Percentiles rank a stretch among this genome's conserved stretches.
phyloP scores from a whole-genome alignment of 768 basidiomycete genomes.

The Dacryopinax spathularia region DNA sequence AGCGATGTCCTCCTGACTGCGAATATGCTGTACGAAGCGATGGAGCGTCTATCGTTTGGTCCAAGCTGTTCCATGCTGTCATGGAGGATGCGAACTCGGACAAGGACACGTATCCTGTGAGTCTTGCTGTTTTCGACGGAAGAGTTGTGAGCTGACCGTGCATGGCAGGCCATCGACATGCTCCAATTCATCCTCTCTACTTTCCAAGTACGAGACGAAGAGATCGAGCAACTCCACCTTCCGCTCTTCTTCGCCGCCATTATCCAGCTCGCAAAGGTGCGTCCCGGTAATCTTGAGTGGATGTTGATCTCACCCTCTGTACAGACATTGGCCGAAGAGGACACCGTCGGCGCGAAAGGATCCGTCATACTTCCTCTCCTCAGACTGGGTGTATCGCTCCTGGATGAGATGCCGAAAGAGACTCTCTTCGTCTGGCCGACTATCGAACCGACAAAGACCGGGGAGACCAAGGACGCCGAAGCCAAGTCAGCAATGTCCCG shows the following conservation, averaged over 20 bases:
- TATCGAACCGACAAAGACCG: neutral
- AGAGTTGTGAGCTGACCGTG: neutral
- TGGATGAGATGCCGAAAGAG: neutral
- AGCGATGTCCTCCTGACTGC: constrained; percentile 64
- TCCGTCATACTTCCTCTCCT: neutral
- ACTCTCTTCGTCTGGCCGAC: neutral
- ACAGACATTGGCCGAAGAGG: neutral
- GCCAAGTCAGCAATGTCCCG: neutral
- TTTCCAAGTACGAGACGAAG: constrained; percentile 74
- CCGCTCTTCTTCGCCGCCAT: constrained; percentile 64
- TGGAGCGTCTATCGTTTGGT: constrained; percentile 81
- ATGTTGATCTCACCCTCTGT: neutral
- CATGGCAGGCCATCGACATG: constrained; percentile 46
- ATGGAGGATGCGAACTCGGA: constrained; percentile 10
- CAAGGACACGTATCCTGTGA: neutral
- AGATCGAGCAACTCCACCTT: constrained; percentile 63
- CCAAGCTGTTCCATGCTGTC: constrained; percentile 39
- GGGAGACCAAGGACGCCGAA: neutral
- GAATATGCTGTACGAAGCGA: constrained; percentile 78
- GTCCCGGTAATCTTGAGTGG: constrained; percentile 10
- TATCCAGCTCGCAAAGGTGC: constrained; percentile 49
- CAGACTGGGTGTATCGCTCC: neutral
- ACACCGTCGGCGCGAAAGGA: neutral
- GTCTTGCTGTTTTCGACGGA: neutral
- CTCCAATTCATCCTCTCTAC: constrained; percentile 56